phyloP scores from a whole-genome alignment of 2,329 filamentous ascomycete species.

The Diaporthe sp. region DNA sequence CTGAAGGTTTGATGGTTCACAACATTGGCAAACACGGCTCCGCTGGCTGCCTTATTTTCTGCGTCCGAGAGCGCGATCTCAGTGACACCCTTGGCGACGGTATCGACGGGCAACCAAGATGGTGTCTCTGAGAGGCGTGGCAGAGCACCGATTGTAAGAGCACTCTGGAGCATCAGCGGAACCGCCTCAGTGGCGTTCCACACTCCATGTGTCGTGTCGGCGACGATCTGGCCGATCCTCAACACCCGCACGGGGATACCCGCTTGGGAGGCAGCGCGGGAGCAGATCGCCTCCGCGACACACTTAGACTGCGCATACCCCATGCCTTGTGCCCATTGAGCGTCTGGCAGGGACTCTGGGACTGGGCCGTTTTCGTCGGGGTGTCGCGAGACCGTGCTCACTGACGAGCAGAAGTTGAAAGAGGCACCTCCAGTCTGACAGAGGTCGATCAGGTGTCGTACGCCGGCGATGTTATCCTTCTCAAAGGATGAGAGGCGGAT shows the following conservation, averaged over 20 bases:
- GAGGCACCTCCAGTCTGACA: conserved; percentile 42
- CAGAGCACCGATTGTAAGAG: conserved; percentile 56
- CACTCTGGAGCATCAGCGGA: conserved; percentile 63
- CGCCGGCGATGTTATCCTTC: conserved; percentile 58
- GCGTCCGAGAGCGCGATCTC: conserved; percentile 51
- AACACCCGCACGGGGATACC: conserved; percentile 53
- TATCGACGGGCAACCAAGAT: conserved; percentile 61
- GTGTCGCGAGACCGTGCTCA: conserved; percentile 56
- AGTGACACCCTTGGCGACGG: conserved; percentile 55
- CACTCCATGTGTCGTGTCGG: conserved; percentile 58
- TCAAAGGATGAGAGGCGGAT: conserved; percentile 64
- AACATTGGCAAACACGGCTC: conserved; percentile 59
- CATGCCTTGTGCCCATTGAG: conserved; percentile 54
- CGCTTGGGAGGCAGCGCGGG: conserved; percentile 47
- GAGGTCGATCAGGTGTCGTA: conserved; percentile 57
- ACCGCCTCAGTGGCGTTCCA: conserved; percentile 67
- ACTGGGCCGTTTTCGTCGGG: conserved; percentile 45
- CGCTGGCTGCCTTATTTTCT: neutral
- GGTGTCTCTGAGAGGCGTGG: conserved; percentile 59
- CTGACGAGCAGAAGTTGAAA: conserved; percentile 65
- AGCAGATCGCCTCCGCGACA: conserved; percentile 55
- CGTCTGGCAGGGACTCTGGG: conserved; percentile 50
- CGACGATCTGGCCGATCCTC: conserved; percentile 65
- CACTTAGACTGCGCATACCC: conserved; percentile 60
- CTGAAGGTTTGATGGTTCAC: conserved; percentile 60